Evolutionary conservation across 495 filamentous ascomycete genomes (phyloP).

Genomic region (Cercophora samala): DNA sequence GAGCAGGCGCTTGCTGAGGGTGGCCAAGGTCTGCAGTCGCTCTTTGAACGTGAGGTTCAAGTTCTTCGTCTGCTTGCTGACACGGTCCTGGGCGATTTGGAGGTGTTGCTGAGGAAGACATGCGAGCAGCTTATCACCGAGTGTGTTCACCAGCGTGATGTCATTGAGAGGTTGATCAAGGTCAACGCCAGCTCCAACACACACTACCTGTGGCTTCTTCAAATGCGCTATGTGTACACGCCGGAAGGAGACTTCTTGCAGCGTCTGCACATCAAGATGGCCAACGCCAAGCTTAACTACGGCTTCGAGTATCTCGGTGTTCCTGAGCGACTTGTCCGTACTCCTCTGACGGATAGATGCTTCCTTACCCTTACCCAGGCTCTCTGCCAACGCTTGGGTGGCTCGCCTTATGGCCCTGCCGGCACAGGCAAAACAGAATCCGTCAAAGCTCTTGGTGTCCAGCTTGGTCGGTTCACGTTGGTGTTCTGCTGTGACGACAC

Average conservation of each 20-base stretch:
- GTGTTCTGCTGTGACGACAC: constrained; percentile 99
- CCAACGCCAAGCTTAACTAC: constrained; percentile 91
- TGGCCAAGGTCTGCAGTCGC: constrained; percentile 58
- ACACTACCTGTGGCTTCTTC: constrained; percentile 91
- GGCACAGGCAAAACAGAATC: constrained; percentile 99
- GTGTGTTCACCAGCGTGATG: constrained; percentile 94
- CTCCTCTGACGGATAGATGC: constrained; percentile 93
- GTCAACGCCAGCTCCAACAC: constrained; percentile 70
- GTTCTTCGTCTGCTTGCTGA: constrained; percentile 78
- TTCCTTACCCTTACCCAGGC: constrained; percentile 97
- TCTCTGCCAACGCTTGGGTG: constrained; percentile 88
- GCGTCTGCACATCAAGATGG: constrained; percentile 90
- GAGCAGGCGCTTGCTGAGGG: constrained; percentile 69
- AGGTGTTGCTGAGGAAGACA: constrained; percentile 83
- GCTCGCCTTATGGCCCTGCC: constrained; percentile 94
- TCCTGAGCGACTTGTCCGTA: constrained; percentile 90
- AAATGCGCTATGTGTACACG: constrained; percentile 93
- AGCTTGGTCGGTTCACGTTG: constrained; percentile 94
- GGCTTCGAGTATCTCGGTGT: constrained; percentile 98
- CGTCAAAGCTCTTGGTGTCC: constrained; percentile 93
- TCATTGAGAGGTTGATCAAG: constrained; percentile 76
- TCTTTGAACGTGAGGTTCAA: constrained; percentile 74
- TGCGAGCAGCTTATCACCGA: constrained; percentile 99
- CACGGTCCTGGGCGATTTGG: constrained; percentile 87
- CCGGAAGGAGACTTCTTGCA: constrained; percentile 76